Evolutionary conservation across 1,284 basidiomycete genomes (phyloP), one percentile per base, ranked within the genome.

Genomic region (Fomitiporia mediterranea): DNA sequence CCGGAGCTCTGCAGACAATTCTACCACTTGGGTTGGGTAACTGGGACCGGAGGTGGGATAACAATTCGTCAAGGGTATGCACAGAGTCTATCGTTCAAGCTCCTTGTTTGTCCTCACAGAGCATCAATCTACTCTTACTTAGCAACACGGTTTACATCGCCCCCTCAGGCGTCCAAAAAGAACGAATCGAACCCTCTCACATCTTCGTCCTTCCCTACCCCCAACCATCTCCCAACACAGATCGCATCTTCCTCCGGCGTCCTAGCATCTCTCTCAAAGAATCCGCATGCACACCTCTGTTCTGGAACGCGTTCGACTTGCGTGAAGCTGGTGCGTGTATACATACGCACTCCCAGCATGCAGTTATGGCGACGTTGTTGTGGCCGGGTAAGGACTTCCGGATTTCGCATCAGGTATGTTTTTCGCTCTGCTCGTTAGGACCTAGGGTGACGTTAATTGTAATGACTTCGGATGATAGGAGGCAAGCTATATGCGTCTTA

Each of bases 101-200:
- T 8, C 27, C 32, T 35, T 21, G 28, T 43, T 17, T 7, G n/a
- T 11, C 8, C 19, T 38, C 46, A 15, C 27, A 51, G 3, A 13
- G 25, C 11, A n/a, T n/a, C n/a, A n/a, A n/a, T 19, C 35, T 28
- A n/a, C 46, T 11, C 25, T 6, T 52, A 8, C 25, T 15, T n/a
- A 42, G 50, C 27, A 50, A 55, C 57, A 37, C 38, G 28, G 90
- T 91, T 27, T 94, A 83, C 72, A 86, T 94, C 62, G 90, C 91
- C 3, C 91, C 91, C 0, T 91, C 88, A 0, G 90, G 89, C 4
- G 91, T 93, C 2, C 91, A 94, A 68, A 94, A 94, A 67, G 91
- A 93, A 63, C 81, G 90, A 21, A 93, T 93, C 62, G 73, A 82
- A 58, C 83, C 89, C 0, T 73, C 74, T 32, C 86, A 93, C 69